Evolutionary conservation across 768 basidiomycete species (phyloP), one percentile per base, ranked within the genome.

Genomic region (Serendipita sp.): DNA sequence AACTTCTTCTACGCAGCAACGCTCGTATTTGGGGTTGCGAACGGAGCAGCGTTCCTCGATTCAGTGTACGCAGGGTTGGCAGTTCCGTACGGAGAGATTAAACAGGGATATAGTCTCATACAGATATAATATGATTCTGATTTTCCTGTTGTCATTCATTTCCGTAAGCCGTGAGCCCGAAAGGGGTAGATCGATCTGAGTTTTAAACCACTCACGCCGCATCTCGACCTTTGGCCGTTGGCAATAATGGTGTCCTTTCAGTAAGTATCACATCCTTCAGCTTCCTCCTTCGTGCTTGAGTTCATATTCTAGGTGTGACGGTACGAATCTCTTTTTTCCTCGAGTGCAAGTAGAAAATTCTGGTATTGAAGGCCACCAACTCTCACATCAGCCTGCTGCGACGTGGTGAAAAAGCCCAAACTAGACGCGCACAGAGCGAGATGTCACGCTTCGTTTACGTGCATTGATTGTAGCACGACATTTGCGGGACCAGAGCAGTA

Each of bases 1-100:
- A 98, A 98, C 72, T 99, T 99, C 74, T 97, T 90, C 75, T 99
- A 98, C 68, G 96, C 96, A 0, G 85, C 87, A 2, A 97, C 93
- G 1, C 77, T 98, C 64, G 95, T 99, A 16, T 92, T 93, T 72
- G 93, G 91, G 0, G 79, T 92, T 66, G 87, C 85, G 2, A 86
- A 89, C 66, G 92, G 90, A 0, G 81, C 87, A n/a, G 86, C 86
- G 17, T 69, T 93, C 13, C 75, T 91, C 2, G 95, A 96, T 69
- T 82, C 82, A 30, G 75, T 90, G 30, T 89, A 85, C 78, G 89
- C 92, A 0, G 87, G 86, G n/a, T 74, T 94, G 70, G 76, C 85
- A 67, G 79, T 85, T 66, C 84, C 86, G 3, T 80, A 90, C 63
- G 85, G 85, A 13, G 69, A 73, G 58, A 70, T 78, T 62, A 74